Evolutionary conservation across 2,329 filamentous ascomycete species (phyloP).

Genomic region (Beauveria medogensis): DNA sequence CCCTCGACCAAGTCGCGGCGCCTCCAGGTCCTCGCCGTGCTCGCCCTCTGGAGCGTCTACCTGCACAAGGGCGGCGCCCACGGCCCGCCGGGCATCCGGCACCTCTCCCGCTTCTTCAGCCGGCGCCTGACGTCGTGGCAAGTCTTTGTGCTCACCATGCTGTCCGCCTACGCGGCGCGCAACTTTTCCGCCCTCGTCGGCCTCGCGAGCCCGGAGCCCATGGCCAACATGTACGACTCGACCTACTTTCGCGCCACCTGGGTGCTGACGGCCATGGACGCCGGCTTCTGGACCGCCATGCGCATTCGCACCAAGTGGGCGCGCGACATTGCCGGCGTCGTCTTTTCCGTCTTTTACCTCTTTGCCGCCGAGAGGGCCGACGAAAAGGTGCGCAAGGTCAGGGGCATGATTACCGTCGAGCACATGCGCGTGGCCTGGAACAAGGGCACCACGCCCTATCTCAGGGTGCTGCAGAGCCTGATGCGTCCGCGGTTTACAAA

Average conservation of each 20-base stretch:
- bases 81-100: slow-evolving; percentile 70
- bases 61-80: slow-evolving; percentile 72
- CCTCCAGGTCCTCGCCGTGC: slow-evolving; percentile 82
- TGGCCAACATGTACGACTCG: slow-evolving; percentile 87
- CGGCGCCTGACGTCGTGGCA: slow-evolving; percentile 79
- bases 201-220: slow-evolving; percentile 83
- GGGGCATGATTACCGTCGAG: slow-evolving; percentile 79
- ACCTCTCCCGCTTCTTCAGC: slow-evolving; percentile 63
- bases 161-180: slow-evolving; percentile 83
- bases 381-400: slow-evolving; percentile 89
- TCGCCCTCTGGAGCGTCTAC: slow-evolving; percentile 87
- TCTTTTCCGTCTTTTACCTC: slow-evolving; percentile 86
- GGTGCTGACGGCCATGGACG: slow-evolving; percentile 89
- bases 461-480: slow-evolving; percentile 63
- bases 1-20: slow-evolving; percentile 88
- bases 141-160: slow-evolving; percentile 74
- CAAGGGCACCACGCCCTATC: slow-evolving; percentile 82
- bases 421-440: slow-evolving; percentile 93
- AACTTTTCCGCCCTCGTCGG: slow-evolving; percentile 92
- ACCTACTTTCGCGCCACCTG: slow-evolving; percentile 95
- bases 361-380: slow-evolving; percentile 90
- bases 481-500: slow-evolving; percentile 71
- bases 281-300: slow-evolving; percentile 99
- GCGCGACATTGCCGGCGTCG: slow-evolving; percentile 70
- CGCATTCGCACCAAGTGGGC: slow-evolving; percentile 71